Evolutionary conservation across 257 asterid species (phyloP).

Genomic region (Apocynum venetum): DNA sequence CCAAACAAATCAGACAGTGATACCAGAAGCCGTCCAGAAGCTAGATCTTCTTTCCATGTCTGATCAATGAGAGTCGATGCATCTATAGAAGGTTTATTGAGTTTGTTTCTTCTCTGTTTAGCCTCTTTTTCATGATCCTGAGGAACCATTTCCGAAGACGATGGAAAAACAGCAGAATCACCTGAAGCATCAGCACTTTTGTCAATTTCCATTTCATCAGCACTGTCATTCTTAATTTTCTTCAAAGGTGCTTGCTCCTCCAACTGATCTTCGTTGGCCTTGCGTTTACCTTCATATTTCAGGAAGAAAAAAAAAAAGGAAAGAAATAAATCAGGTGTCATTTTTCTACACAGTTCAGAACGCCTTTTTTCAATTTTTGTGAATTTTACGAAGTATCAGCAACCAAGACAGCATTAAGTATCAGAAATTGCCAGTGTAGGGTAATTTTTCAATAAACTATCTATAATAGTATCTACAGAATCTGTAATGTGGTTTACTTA

Average conservation of each 20-base stretch:
- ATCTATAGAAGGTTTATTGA: conserved; percentile 32
- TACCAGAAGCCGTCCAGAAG: conserved; percentile 49
- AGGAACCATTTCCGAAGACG: conserved; percentile 21
- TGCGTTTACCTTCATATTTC: conserved; percentile 49
- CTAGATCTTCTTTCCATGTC: conserved; percentile 55
- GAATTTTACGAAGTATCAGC: too few relatives aligned
- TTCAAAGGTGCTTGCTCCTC: conserved; percentile 63
- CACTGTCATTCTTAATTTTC: conserved; percentile 47
- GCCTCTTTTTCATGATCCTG: conserved; percentile 34
- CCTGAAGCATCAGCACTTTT: conserved; percentile 27
- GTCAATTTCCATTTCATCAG: conserved; percentile 32
- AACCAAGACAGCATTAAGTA: not conserved
- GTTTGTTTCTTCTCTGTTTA: conserved; percentile 37
- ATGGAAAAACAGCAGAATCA: conserved; percentile 30
- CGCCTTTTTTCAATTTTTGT: too few relatives aligned
- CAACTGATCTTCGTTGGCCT: conserved; percentile 48
- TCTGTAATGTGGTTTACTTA: not conserved
- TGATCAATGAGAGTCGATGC: conserved; percentile 41
- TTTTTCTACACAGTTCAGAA: too few relatives aligned
- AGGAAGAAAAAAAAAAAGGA: not conserved
- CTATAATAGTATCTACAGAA: too few relatives aligned
- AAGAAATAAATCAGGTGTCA: not conserved
- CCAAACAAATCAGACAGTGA: conserved; percentile 62
- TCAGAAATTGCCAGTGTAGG: not conserved
- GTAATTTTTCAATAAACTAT: not conserved